These are phyloP conservation scores for Xenoacremonium recifei DNA, from an alignment of 2,329 filamentous ascomycete genomes.

Conservation along the genomic window DNA sequence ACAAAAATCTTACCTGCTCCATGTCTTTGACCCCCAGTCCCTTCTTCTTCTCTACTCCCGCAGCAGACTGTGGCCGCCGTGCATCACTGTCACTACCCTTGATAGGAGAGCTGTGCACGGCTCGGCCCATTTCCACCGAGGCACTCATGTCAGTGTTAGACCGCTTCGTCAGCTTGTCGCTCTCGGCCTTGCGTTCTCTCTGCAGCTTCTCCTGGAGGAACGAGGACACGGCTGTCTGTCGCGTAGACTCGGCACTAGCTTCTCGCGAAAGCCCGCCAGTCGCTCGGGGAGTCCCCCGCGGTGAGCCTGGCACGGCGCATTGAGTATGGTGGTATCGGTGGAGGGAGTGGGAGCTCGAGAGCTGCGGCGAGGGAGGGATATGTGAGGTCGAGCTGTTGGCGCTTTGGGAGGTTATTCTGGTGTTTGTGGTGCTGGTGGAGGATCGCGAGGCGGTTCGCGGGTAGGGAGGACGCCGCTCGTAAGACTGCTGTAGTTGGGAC, in stretches of 20 bases:
- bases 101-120: slow-evolving; percentile 38
- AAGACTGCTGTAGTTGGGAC: slow-evolving; percentile 18
- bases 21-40: slow-evolving; percentile 65
- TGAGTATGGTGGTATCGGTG: slow-evolving; percentile 42
- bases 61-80: slow-evolving; percentile 43
- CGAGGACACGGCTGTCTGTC: slow-evolving; percentile 43
- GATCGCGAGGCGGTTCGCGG: slow-evolving; percentile 46
- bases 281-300: slow-evolving; percentile 38
- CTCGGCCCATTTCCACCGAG: slow-evolving; percentile 37
- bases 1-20: slow-evolving; percentile 54
- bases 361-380: slow-evolving; percentile 34
- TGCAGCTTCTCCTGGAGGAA: slow-evolving; percentile 57
- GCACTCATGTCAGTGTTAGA: slow-evolving; percentile 37
- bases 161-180: slow-evolving; percentile 40
- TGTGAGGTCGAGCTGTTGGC: slow-evolving; percentile 42
- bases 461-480: slow-evolving; percentile 30
- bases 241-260: slow-evolving; percentile 38
- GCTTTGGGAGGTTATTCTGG: slow-evolving; percentile 39
- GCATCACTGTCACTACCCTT: slow-evolving; percentile 33
- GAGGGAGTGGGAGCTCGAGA: slow-evolving; percentile 32
- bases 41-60: slow-evolving; percentile 43
- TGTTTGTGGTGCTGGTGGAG: slow-evolving; percentile 42
- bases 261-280: slow-evolving; percentile 43
- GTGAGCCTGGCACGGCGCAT: slow-evolving; percentile 33
- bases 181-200: slow-evolving; percentile 48